These are phyloP conservation scores for Beta macrorhiza DNA, from an alignment of 179 eudicot genomes.

Conservation along the genomic window DNA sequence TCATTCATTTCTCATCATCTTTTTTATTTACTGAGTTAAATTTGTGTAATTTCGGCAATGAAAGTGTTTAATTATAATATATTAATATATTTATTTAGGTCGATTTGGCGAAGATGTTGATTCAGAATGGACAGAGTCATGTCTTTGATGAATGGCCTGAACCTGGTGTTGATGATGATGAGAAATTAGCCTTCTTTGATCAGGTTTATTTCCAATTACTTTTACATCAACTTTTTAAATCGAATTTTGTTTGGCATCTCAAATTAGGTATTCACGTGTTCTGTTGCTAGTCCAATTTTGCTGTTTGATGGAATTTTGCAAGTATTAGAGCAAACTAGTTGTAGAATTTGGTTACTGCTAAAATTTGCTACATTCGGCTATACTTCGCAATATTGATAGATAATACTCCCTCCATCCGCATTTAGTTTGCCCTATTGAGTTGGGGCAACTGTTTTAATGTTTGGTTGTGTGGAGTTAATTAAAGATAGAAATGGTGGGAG, in stretches of 20 bases:
- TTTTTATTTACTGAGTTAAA: not conserved
- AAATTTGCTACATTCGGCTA: too few relatives aligned
- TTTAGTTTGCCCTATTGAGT: too few relatives aligned
- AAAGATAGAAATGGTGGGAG: too few relatives aligned
- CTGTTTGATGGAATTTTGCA: too few relatives aligned
- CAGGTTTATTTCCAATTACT: slow-evolving; percentile 42
- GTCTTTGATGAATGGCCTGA: slow-evolving; percentile 73
- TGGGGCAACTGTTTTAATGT: too few relatives aligned
- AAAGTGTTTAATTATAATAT: not conserved
- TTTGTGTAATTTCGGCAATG: not conserved
- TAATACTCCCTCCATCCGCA: too few relatives aligned
- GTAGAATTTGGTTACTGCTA: too few relatives aligned
- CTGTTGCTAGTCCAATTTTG: too few relatives aligned
- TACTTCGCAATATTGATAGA: too few relatives aligned
- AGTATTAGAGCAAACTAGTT: too few relatives aligned
- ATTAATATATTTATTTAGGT: slow-evolving; percentile 36
- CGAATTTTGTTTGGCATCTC: not conserved
- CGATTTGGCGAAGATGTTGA: slow-evolving; percentile 63
- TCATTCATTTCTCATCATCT: not conserved
- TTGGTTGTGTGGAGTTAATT: too few relatives aligned
- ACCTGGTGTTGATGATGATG: slow-evolving; percentile 71
- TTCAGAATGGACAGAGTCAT: slow-evolving; percentile 70
- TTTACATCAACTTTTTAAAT: not conserved
- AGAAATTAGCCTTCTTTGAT: slow-evolving; percentile 64
- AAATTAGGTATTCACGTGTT: too few relatives aligned